These are phyloP conservation scores for Sporopachydermia quercuum DNA, from an alignment of 805 yeast genomes.

Conservation along the genomic window DNA sequence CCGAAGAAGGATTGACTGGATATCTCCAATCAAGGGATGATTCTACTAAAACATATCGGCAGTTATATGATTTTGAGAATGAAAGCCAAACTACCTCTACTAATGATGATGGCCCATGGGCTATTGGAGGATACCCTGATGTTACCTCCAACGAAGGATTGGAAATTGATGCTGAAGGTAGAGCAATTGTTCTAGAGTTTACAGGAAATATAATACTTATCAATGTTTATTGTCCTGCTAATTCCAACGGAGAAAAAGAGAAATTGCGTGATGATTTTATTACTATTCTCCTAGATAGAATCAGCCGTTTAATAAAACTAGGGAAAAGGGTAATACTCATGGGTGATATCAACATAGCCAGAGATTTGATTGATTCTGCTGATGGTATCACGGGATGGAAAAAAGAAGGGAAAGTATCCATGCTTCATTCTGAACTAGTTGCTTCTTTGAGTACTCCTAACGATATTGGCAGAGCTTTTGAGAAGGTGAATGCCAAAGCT, in stretches of 20 bases:
- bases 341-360: constrained; percentile 81
- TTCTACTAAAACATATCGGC: constrained; percentile 13
- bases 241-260: constrained; percentile 54
- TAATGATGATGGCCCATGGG: constrained; percentile 11
- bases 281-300: constrained; percentile 42
- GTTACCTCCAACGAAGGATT: constrained; percentile 22
- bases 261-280: constrained; percentile 45
- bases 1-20: constrained; percentile 91
- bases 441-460: constrained; percentile 5
- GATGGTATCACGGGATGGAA: constrained; percentile 38
- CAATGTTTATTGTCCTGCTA: constrained; percentile 82
- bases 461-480: constrained; percentile 19
- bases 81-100: constrained; percentile 10
- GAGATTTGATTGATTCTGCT: constrained; percentile 74
- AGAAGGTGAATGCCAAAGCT: constrained; percentile 18
- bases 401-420: constrained; percentile 21
- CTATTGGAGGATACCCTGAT: constrained; percentile 64
- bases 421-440: constrained; percentile 7
- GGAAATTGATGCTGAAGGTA: constrained; percentile 67
- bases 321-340: constrained; percentile 57
- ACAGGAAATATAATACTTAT: constrained; percentile 46
- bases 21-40: constrained; percentile 17
- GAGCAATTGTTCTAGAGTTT: constrained; percentile 65
- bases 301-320: constrained; percentile 32
- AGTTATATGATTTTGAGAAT: constrained; percentile 12